A percentile compares a stretch with the other conserved stretches of the same genome.
Evolutionary conservation across 192 early-diverging fungal genomes (phyloP).

Genomic region (Coemansia sp.): DNA sequence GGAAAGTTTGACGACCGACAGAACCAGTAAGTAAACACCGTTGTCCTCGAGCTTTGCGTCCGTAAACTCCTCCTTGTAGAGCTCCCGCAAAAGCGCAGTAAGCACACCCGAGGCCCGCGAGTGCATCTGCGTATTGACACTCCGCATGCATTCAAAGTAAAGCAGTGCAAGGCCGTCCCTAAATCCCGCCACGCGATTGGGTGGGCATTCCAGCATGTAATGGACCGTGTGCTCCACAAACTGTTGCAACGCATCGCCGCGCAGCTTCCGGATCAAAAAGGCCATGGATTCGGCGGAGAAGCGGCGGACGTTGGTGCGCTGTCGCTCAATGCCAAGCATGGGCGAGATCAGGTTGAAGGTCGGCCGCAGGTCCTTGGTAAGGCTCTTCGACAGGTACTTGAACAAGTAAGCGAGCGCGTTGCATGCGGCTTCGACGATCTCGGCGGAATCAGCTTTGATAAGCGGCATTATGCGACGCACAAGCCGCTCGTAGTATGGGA

Average conservation of each 20-base stretch:
- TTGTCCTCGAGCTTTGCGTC: conserved; percentile 23
- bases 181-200: conserved; percentile 50
- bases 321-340: conserved; percentile 64
- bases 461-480: conserved; percentile 64
- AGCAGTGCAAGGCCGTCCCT: conserved; percentile 76
- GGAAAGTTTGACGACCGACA: conserved; percentile 37
- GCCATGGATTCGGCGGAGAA: conserved; percentile 93
- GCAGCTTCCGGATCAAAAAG: conserved; percentile 80
- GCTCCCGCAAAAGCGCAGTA: conserved; percentile 31
- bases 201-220: conserved; percentile 26
- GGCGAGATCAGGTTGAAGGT: conserved; percentile 79
- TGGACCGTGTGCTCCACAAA: conserved; percentile 67
- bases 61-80: conserved; percentile 28
- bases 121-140: conserved; percentile 59
- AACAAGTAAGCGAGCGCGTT: conserved; percentile 88
- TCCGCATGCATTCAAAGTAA: conserved; percentile 81
- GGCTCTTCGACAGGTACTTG: conserved; percentile 78
- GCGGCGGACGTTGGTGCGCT: conserved; percentile 74
- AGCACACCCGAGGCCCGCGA: conserved; percentile 55
- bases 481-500: conserved; percentile 71
- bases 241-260: conserved; percentile 57
- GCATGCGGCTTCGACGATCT: conserved; percentile 80
- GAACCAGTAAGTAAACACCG: conserved; percentile 22
- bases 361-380: conserved; percentile 66
- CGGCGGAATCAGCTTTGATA: conserved; percentile 65